Evolutionary conservation across 352 stramenopile genomes (phyloP).

Genomic region (Phytophthora sojae): DNA sequence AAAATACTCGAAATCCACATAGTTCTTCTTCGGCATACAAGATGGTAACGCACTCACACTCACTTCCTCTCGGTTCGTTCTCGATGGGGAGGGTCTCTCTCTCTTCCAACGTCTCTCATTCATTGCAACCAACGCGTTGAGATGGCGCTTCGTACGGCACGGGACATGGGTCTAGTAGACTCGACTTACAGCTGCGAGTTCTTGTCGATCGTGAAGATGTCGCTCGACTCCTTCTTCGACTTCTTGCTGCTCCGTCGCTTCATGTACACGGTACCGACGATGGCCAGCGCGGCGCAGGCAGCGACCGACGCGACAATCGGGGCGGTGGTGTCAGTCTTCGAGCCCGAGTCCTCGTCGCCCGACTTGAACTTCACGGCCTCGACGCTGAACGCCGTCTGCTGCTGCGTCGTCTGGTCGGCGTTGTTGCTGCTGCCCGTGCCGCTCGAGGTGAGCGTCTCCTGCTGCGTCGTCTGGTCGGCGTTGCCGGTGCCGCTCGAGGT

Average conservation of each 20-base stretch:
- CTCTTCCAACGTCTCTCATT: constrained; percentile 42
- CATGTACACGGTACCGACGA: constrained; percentile 66
- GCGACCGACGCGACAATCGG: constrained; percentile 45
- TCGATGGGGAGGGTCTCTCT: constrained; percentile 21
- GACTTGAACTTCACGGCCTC: constrained; percentile 53
- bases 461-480: constrained; percentile 11
- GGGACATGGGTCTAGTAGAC: constrained; percentile 25
- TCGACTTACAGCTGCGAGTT: constrained; percentile 72
- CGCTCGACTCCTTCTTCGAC: constrained; percentile 45
- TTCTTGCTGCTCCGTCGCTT: constrained; percentile 69
- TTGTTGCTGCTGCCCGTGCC: constrained; percentile 4
- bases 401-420: constrained; percentile 11
- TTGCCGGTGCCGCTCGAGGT: not conserved
- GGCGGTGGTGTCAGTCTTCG: not conserved
- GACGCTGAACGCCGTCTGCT: constrained; percentile 40
- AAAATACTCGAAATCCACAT: constrained; percentile 46
- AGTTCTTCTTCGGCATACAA: constrained; percentile 46
- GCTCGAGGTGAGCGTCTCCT: constrained; percentile 16
- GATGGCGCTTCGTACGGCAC: constrained; percentile 34
- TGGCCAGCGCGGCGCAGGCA: constrained; percentile 56
- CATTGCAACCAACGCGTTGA: constrained; percentile 42
- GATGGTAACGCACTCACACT: constrained; percentile 42
- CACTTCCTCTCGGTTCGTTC: constrained; percentile 38
- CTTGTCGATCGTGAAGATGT: constrained; percentile 85
- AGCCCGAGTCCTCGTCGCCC: constrained; percentile 16